Percentiles rank a stretch among this genome's conserved stretches.
Conservation (phyloP, 1,284 basidiomycete species). For the Ustilago crameri region DNA sequence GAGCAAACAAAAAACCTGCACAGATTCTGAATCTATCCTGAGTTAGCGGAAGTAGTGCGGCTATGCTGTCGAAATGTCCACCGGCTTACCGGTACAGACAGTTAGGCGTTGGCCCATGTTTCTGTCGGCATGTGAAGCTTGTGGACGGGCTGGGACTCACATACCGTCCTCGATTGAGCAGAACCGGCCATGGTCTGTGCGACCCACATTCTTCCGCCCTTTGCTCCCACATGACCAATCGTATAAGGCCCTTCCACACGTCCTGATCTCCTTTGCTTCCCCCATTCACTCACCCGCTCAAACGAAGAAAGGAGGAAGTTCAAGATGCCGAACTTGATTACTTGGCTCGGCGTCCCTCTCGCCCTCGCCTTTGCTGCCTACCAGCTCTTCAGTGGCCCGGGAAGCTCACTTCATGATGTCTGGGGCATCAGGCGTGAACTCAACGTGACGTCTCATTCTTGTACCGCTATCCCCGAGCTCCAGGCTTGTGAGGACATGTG, state of each 20-base stretch:
- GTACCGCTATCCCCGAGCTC: slow-evolving; percentile 42
- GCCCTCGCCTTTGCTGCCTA: slow-evolving; percentile 34
- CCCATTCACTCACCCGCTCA: background rate
- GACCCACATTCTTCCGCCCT: background rate
- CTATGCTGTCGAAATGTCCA: too few species aligned
- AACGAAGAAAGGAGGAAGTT: background rate
- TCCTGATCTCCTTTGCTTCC: background rate
- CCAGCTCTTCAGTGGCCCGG: slow-evolving; percentile 47
- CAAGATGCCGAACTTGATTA: slow-evolving; percentile 37
- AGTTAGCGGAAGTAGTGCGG: too few species aligned
- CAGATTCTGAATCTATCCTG: too few species aligned
- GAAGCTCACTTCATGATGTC: slow-evolving; percentile 35
- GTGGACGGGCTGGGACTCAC: too few species aligned
- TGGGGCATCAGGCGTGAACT: slow-evolving; percentile 42
- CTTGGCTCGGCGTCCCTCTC: slow-evolving; percentile 34
- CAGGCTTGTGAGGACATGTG: slow-evolving; percentile 56
- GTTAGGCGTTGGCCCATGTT: too few species aligned
- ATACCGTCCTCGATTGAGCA: too few species aligned
- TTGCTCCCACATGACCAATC: background rate
- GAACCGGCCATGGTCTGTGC: too few species aligned
- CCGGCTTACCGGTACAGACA: too few species aligned
- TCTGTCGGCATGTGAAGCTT: too few species aligned
- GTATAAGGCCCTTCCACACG: background rate
- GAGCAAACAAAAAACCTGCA: too few species aligned
- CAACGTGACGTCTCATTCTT: slow-evolving; percentile 39